Evolutionary conservation across 495 filamentous ascomycete species (phyloP), one percentile per base, ranked within the genome.

Genomic region (Xylaria castorea): DNA sequence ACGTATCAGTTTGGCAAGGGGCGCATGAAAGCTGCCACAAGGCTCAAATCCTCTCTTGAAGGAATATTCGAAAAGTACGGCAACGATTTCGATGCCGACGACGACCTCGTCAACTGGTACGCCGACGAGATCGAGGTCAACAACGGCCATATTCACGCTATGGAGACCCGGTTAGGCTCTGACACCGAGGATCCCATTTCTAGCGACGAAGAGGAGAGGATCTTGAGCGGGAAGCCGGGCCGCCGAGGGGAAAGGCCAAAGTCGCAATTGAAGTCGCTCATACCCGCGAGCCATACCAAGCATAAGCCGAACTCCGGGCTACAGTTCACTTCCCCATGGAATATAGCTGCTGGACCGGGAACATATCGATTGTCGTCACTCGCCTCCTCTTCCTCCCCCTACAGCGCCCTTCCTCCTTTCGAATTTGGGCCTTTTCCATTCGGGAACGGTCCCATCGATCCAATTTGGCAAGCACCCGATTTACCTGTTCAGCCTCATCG

Each of bases 51-150:
- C 14, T 87, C 89, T 2, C 97, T 96, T 75, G 94, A 97, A 76
- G 78, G 84, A 57, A 97, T 99, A 48, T 97, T 97, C 76, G 88
- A 89, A 38, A 97, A 96, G 80, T 99, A 97, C 79, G 89, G 86
- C 27, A 88, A 87, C 75, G 92, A 97, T 80, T 97, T 97, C 76
- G 88, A 88, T 5, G 92, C 90, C 36, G 84, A 94, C 38, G 94
- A 90, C 20, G 94, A 96, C 76, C 93, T 94, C 81, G 92, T 97
- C 74, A 92, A 96, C 81, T 80, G 94, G 30, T 81, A 84, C 69
- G 96, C 92, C 0, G 93, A 92, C 27, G 83, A 92, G 57, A 90
- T 99, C 36, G 86, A 95, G 18, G 91, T 97, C 42, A 86, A 98
- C 79, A 95, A 97, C 85, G 95, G 96, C 3, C 95, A 98, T 83